Evolutionary conservation across 495 filamentous ascomycete genomes (phyloP), one percentile per base, ranked within the genome.

Genomic region (Trichoderma parareesei): DNA sequence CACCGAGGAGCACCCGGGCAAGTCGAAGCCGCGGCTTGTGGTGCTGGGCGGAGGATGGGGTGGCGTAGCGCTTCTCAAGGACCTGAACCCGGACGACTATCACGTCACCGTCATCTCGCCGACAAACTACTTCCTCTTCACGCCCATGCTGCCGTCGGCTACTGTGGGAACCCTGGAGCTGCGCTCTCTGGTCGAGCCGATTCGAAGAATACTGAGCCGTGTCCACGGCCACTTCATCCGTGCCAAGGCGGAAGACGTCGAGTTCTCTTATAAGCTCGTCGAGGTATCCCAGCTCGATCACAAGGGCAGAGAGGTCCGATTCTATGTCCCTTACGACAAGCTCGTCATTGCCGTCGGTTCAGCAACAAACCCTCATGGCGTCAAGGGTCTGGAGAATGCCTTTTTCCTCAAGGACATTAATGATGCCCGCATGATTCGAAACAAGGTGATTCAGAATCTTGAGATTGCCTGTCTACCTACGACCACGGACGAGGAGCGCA

Each of bases 301-400:
- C n/a, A 77, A 79, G 65, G 94, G 94, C 10, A 76, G 89, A 57
- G 83, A 85, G 69, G 79, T 85, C 66, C 79, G 84, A 46, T 98
- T 99, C 76, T 99, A 99, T 78, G 77, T 99, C 2, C 95, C 95
- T 0, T 99, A 99, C 69, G 95, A 99, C 73, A 99, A 99, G 78
- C 81, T 99, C n/a, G 91, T 99, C 20, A 81, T 99, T 69, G 93
- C 86, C 65, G 93, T 97, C 64, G 94, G 94, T 35, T 97, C 93
- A 41, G 84, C 88, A 37, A 95, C 92, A 6, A 98, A 97, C 72
- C 87, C 94, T 3, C 94, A 99, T 74, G 95, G 95, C 62, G 95
- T 99, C 64, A 90, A 94, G 73, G 95, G 95, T 3, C 85, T 99
- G 13, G 90, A 99, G 67, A 78, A 99, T 73, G 97, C 93, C 75